These are phyloP conservation scores for Pyrenula aspistea DNA, from an alignment of 495 filamentous ascomycete species.

Conservation along the genomic window DNA sequence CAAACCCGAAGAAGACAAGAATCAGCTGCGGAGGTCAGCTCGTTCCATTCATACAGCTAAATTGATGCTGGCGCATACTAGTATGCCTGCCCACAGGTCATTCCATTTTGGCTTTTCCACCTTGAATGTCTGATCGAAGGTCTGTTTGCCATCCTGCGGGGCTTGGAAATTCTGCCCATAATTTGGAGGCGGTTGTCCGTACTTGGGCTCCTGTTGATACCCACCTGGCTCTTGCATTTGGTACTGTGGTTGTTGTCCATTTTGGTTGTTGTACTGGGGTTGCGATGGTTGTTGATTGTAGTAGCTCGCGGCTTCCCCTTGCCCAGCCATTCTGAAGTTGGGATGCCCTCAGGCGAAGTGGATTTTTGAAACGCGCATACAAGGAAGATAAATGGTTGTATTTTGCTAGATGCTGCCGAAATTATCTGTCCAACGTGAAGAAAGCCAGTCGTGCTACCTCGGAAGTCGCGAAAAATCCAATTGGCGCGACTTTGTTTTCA, in stretches of 20 bases:
- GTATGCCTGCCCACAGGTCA: slow-evolving; percentile 74
- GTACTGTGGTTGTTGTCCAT: background rate
- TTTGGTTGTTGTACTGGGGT: background rate
- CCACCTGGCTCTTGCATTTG: background rate
- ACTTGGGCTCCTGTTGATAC: background rate
- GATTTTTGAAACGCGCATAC: too few relatives aligned
- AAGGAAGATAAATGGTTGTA: too few relatives aligned
- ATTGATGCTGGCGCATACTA: slow-evolving; percentile 32
- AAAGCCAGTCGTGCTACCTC: background rate
- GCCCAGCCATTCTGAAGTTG: too few relatives aligned
- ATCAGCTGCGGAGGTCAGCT: slow-evolving; percentile 42
- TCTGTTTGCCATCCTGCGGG: background rate
- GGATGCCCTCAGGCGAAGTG: too few relatives aligned
- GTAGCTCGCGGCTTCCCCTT: background rate
- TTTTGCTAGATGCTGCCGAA: too few relatives aligned
- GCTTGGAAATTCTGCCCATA: background rate
- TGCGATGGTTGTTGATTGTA: background rate
- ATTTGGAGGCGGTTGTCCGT: background rate
- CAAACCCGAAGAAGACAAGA: slow-evolving; percentile 60
- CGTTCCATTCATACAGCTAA: slow-evolving; percentile 1
- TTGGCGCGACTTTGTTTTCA: too few relatives aligned
- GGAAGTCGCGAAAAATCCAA: background rate
- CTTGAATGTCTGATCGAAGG: slow-evolving; percentile 69
- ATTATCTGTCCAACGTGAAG: background rate
- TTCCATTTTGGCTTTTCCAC: slow-evolving; percentile 76